phyloP scores from a whole-genome alignment of 2,329 filamentous ascomycete species.

The Harringtonia lauricola region DNA sequence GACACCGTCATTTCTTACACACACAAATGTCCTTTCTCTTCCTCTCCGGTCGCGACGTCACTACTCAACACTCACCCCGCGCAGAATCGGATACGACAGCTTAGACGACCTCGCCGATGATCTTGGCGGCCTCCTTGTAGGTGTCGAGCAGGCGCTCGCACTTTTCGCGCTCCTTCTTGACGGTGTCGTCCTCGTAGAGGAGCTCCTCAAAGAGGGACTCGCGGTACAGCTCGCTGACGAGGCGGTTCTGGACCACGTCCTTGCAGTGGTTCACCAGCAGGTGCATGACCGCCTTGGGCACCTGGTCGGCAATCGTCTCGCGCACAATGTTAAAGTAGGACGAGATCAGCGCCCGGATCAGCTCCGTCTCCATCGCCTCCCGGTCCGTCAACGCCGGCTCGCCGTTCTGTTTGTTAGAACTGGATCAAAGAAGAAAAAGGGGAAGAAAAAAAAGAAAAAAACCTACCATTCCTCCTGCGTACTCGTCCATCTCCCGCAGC shows the following conservation, averaged over 20 bases:
- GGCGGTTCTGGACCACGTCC: conserved; percentile 91
- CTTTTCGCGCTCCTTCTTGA: conserved; percentile 76
- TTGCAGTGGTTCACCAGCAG: conserved; percentile 97
- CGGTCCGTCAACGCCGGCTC: conserved; percentile 89
- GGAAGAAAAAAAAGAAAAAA: background rate
- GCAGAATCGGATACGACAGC: too few relatives aligned
- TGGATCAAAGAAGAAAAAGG: background rate
- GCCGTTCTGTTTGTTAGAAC: too few relatives aligned
- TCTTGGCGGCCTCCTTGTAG: conserved; percentile 95
- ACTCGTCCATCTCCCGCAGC: conserved; percentile 9
- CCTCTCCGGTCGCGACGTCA: too few relatives aligned
- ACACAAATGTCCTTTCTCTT: too few relatives aligned
- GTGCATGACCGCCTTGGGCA: conserved; percentile 98
- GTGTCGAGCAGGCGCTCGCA: conserved; percentile 92
- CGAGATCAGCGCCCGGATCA: conserved; percentile 91
- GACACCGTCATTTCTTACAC: too few relatives aligned
- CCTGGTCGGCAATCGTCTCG: conserved; percentile 96
- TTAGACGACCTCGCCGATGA: conserved; percentile 89
- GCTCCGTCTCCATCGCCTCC: conserved; percentile 92
- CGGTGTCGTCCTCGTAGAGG: conserved; percentile 91
- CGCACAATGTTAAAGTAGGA: conserved; percentile 99
- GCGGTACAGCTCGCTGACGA: conserved; percentile 92
- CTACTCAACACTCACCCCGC: too few relatives aligned
- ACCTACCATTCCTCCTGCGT: conserved; percentile 31
- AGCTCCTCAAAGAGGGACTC: conserved; percentile 85